These are phyloP conservation scores for Gloeophyllum trabeum DNA, from an alignment of 768 basidiomycete genomes.

Conservation along the genomic window DNA sequence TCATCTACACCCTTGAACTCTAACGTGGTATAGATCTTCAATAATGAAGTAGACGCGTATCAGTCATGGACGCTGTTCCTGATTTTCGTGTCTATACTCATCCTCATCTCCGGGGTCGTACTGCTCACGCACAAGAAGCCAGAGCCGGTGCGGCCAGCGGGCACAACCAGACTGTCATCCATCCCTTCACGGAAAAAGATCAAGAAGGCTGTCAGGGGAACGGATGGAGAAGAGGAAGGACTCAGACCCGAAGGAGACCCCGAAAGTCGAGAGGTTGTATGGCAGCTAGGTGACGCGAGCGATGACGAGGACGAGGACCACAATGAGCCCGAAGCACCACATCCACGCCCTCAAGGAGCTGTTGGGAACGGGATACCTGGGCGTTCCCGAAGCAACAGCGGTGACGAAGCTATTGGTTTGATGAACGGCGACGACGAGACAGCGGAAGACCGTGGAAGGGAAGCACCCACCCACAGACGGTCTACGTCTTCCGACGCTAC, in stretches of 20 bases:
- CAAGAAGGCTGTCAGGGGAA: conserved; percentile 16
- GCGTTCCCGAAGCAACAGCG: conserved; percentile 18
- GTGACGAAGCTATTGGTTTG: conserved; percentile 33
- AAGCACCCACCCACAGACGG: conserved; percentile 4
- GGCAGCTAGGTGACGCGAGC: conserved; percentile 66
- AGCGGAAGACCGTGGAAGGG: conserved; percentile 18
- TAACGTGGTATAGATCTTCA: conserved; percentile 52
- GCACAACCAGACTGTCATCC: conserved; percentile 18
- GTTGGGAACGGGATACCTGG: conserved; percentile 3
- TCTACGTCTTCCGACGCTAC: conserved; percentile 28
- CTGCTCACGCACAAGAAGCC: conserved; percentile 90
- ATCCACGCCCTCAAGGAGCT: conserved; percentile 10
- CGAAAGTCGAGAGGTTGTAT: conserved; percentile 35
- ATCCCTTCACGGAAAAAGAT: conserved; percentile 14
- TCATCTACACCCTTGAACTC: neutral
- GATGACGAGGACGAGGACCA: conserved; percentile 53
- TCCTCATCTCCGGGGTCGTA: conserved; percentile 88
- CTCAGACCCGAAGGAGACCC: conserved; percentile 24
- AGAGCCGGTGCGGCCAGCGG: conserved; percentile 26
- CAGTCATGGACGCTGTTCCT: conserved; percentile 82
- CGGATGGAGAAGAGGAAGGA: conserved; percentile 24
- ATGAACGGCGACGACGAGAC: conserved; percentile 23
- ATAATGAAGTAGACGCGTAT: conserved; percentile 78
- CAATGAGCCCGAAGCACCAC: conserved; percentile 18
- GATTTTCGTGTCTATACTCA: conserved; percentile 75